Percentiles rank a stretch among this genome's conserved stretches.
Conservation (phyloP, 2,329 filamentous ascomycete genomes). For the Fusarium clavum region DNA sequence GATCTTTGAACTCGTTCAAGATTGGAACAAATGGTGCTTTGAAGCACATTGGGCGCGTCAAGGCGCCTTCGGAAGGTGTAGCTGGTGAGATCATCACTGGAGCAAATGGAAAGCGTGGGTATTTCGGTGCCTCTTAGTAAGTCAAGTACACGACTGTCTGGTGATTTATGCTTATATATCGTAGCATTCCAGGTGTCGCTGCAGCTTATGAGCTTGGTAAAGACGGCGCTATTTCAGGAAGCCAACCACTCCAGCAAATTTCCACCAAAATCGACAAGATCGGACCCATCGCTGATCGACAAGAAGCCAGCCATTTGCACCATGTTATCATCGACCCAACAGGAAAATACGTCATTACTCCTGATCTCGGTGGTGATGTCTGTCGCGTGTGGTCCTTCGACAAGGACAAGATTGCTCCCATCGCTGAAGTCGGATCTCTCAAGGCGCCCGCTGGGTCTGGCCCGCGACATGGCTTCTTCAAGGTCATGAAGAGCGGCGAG, state of each 20-base stretch:
- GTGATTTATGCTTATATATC: neutral
- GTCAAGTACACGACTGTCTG: neutral
- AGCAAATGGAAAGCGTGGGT: conserved; percentile 28
- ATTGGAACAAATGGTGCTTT: conserved; percentile 24
- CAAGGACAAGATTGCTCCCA: conserved; percentile 37
- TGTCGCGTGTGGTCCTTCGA: conserved; percentile 39
- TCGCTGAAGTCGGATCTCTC: conserved; percentile 30
- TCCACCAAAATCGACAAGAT: conserved; percentile 34
- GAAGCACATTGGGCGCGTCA: conserved; percentile 22
- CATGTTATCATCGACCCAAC: conserved; percentile 43
- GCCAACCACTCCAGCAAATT: conserved; percentile 32
- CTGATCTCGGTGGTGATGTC: conserved; percentile 40
- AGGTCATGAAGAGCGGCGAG: conserved; percentile 34
- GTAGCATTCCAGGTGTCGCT: conserved; percentile 28
- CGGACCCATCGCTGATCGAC: conserved; percentile 35
- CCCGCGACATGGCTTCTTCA: conserved; percentile 42
- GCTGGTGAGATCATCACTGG: conserved; percentile 37
- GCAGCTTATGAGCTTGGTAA: conserved; percentile 30
- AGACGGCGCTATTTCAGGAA: conserved; percentile 30
- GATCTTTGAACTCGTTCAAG: conserved; percentile 41
- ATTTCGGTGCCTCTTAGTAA: conserved; percentile 41
- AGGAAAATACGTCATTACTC: conserved; percentile 36
- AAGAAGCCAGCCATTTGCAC: conserved; percentile 42
- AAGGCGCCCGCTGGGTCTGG: conserved; percentile 29
- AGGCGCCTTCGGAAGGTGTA: conserved; percentile 26